Conservation (phyloP, 2,329 filamentous ascomycete species). For the Pyrenophora teres region DNA sequence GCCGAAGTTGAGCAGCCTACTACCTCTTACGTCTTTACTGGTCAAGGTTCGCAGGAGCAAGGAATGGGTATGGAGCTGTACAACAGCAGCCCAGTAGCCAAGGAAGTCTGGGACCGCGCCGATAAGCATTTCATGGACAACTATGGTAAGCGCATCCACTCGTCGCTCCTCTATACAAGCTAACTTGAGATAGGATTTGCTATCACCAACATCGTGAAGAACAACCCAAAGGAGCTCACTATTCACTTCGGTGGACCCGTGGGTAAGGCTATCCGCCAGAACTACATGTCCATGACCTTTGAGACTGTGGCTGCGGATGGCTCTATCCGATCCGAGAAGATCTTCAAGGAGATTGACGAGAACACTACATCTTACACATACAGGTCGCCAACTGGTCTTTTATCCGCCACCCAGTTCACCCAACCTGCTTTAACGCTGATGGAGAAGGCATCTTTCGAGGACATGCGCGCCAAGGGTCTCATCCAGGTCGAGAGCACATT, state of each 20-base stretch:
- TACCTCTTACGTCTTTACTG: conserved; percentile 96
- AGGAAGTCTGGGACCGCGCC: conserved; percentile 88
- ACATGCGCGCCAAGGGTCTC: conserved; percentile 96
- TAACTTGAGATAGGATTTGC: conserved; percentile 71
- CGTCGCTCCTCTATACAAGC: neutral
- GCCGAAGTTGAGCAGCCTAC: conserved; percentile 98
- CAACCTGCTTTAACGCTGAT: conserved; percentile 96
- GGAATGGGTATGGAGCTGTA: conserved; percentile 99
- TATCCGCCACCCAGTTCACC: conserved; percentile 98
- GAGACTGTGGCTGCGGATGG: conserved; percentile 95
- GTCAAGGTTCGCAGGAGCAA: conserved; percentile 97
- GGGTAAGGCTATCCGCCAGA: conserved; percentile 95
- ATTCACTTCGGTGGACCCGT: conserved; percentile 97
- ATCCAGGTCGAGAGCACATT: conserved; percentile 97
- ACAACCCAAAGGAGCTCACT: conserved; percentile 98
- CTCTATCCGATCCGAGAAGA: conserved; percentile 95
- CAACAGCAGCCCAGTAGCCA: conserved; percentile 87
- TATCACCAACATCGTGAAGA: conserved; percentile 98
- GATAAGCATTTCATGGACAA: conserved; percentile 99
- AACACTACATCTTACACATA: conserved; percentile 96
- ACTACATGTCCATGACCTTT: conserved; percentile 99
- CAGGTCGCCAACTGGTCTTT: conserved; percentile 87
- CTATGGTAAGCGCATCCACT: conserved; percentile 68
- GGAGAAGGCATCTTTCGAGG: conserved; percentile 99
- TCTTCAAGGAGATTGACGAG: conserved; percentile 97